Evolutionary conservation across 2,329 filamentous ascomycete species (phyloP).

Genomic region (Sclerotinia minor): DNA sequence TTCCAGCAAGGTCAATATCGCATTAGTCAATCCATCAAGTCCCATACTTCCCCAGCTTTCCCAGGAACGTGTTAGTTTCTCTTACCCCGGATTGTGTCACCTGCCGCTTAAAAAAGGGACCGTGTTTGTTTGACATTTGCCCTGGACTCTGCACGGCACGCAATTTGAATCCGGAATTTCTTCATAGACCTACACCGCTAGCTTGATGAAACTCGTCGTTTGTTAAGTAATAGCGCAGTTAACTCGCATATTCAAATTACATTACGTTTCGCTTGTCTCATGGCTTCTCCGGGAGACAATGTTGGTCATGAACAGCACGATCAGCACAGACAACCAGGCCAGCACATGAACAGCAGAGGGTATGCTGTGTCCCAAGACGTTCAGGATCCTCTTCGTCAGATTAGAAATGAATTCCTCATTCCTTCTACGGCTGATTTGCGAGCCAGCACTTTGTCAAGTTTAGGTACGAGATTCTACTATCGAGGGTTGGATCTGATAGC

Average conservation of each 20-base stretch:
- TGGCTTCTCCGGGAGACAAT: conserved; percentile 29
- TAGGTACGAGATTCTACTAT: conserved; percentile 25
- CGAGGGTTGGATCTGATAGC: conserved; percentile 11
- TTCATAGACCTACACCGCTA: conserved; percentile 24
- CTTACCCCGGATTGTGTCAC: conserved; percentile 37
- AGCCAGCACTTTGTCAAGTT: conserved; percentile 45
- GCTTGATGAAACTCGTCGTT: not conserved
- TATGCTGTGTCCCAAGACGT: conserved; percentile 52
- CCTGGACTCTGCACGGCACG: conserved; percentile 23
- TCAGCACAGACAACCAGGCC: conserved; percentile 19
- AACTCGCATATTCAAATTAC: conserved; percentile 28
- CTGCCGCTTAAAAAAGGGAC: conserved; percentile 28
- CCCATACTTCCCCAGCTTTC: conserved; percentile 17
- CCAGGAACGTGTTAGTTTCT: conserved; percentile 21
- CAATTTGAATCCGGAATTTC: conserved; percentile 21
- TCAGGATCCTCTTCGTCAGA: conserved; percentile 58
- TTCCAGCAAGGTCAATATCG: conserved; percentile 10
- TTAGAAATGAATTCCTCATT: conserved; percentile 73
- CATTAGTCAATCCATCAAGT: conserved; percentile 11
- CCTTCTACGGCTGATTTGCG: conserved; percentile 72
- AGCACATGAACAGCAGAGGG: conserved; percentile 37
- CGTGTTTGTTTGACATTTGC: conserved; percentile 19
- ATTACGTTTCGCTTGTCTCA: conserved; percentile 35
- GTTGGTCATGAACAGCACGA: conserved; percentile 24
- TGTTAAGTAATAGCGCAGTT: conserved; percentile 19